phyloP scores from a whole-genome alignment of 163 green algal species.

The Prototheca wickerhamii region DNA sequence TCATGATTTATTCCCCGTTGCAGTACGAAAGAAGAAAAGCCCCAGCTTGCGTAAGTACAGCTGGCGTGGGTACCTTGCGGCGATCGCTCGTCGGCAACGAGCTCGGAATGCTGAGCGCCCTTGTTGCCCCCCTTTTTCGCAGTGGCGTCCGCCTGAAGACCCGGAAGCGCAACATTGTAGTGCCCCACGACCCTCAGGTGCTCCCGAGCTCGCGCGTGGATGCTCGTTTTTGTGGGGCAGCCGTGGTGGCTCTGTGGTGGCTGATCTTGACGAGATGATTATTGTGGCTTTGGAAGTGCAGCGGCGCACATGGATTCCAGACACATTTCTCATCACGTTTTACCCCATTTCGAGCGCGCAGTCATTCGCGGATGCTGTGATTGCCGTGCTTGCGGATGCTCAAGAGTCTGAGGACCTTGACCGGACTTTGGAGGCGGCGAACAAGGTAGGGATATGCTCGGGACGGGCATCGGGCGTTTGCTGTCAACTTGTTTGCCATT shows the following conservation, averaged over 20 bases:
- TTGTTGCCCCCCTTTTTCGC: constrained; percentile 12
- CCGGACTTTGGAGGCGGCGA: constrained; percentile 57
- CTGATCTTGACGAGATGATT: too few species aligned
- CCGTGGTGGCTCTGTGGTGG: too few species aligned
- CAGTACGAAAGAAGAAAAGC: constrained; percentile 80
- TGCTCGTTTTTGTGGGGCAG: too few species aligned
- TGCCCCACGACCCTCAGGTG: constrained; percentile 79
- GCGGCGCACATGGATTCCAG: too few species aligned
- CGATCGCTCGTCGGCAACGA: neutral
- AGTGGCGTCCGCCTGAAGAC: constrained; percentile 95
- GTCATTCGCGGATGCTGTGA: constrained; percentile 89
- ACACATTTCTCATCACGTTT: too few species aligned
- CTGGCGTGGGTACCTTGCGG: neutral
- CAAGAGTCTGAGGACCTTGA: constrained; percentile 49
- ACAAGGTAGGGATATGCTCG: constrained; percentile 74
- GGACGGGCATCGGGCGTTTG: too few species aligned
- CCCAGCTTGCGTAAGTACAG: constrained; percentile 80
- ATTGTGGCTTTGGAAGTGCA: too few species aligned
- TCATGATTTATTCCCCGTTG: neutral
- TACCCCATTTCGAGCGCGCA: constrained; percentile 2
- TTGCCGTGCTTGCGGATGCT: constrained; percentile 74
- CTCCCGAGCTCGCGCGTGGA: too few species aligned
- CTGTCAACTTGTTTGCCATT: too few species aligned
- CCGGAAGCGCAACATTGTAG: constrained; percentile 95
- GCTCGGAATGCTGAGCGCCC: neutral